Evolutionary conservation across 148 eudicot genomes (phyloP).

Genomic region (Rhododendron henanense): DNA sequence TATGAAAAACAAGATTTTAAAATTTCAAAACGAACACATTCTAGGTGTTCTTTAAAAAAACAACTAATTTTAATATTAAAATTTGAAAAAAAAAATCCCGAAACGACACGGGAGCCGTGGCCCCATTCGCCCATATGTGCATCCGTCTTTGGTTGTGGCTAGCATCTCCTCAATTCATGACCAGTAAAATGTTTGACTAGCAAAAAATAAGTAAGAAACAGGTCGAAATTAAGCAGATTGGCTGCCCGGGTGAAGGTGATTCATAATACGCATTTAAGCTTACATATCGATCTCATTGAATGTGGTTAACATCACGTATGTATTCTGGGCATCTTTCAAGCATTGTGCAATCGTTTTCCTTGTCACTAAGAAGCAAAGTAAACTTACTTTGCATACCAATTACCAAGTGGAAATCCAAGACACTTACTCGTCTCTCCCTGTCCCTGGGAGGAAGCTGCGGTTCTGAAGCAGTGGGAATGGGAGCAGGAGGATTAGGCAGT

Average conservation of each 20-base stretch:
- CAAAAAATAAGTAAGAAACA: background rate
- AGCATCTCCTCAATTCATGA: background rate
- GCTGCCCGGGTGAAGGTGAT: background rate
- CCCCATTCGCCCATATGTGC: too few species aligned
- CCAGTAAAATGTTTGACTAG: background rate
- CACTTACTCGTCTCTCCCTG: conserved; percentile 75
- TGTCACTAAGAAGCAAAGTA: background rate
- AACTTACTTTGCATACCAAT: background rate
- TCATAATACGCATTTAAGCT: conserved; percentile 12
- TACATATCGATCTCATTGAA: conserved; percentile 87
- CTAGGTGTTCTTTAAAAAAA: too few species aligned
- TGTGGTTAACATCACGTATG: conserved; percentile 79
- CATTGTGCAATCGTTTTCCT: conserved; percentile 78
- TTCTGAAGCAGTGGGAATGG: conserved; percentile 49
- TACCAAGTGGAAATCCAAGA: background rate
- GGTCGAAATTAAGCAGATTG: background rate
- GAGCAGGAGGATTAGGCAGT: conserved; percentile 38
- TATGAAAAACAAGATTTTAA: too few species aligned
- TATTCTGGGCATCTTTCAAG: conserved; percentile 79
- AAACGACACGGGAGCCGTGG: too few species aligned
- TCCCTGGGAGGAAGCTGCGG: conserved; percentile 86
- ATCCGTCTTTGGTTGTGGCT: too few species aligned
- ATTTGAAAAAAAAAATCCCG: too few species aligned
- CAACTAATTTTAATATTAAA: too few species aligned
- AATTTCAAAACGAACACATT: too few species aligned